A percentile compares a stretch with the other conserved stretches of the same genome.
Conservation (phyloP, 306 rosid genomes). For the Dryas drummondii region DNA sequence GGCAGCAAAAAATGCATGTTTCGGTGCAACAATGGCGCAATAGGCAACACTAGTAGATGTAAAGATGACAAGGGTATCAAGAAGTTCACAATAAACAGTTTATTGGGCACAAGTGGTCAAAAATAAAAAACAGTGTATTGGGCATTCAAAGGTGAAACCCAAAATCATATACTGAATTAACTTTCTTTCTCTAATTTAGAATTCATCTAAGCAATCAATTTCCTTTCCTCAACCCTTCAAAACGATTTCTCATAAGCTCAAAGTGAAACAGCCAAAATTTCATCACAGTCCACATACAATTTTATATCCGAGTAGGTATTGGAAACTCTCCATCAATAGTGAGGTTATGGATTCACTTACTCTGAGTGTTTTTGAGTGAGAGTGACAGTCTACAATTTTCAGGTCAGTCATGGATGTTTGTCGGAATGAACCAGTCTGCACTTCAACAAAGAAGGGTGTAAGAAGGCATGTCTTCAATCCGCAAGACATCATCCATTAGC, state of each 20-base stretch:
- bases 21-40: no score
- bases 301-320: no score
- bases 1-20: no score
- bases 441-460: constrained; percentile 60
- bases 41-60: no score
- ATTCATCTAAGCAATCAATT: background rate
- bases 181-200: background rate
- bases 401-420: constrained; percentile 8
- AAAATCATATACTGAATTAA: background rate
- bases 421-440: background rate
- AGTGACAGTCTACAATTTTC: constrained; percentile 13
- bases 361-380: background rate
- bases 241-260: constrained; percentile 3
- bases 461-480: constrained; percentile 96
- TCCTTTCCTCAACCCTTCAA: background rate
- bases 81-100: background rate
- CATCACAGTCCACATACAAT: background rate
- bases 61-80: no score
- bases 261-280: background rate
- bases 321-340: background rate
- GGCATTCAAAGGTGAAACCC: background rate
- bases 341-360: background rate
- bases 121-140: background rate
- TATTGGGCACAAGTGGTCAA: background rate
- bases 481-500: constrained; percentile 65